Percentiles rank a stretch among this genome's conserved stretches.
These are phyloP conservation scores for Phylloporus sp. DNA, from an alignment of 768 basidiomycete species.

Conservation along the genomic window DNA sequence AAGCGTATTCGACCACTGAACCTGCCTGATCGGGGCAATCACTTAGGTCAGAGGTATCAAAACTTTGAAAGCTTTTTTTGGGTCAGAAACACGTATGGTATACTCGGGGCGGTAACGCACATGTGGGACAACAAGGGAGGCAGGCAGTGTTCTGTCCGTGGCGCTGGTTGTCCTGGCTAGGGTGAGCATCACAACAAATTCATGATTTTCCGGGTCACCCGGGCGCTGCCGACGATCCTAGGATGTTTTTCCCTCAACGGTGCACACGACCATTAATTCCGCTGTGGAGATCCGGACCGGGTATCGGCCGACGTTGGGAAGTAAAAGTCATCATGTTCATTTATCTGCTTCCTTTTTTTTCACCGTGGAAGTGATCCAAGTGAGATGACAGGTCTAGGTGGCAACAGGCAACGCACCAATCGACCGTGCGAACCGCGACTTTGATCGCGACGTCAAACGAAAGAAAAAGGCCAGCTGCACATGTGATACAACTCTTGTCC, in stretches of 20 bases:
- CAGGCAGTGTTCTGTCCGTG: background rate
- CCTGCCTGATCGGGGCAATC: background rate
- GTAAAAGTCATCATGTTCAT: background rate
- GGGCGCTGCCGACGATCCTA: background rate
- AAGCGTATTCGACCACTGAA: background rate
- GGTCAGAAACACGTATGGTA: too few species aligned
- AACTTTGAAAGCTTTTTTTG: background rate
- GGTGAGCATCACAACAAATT: background rate
- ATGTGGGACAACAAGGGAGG: background rate
- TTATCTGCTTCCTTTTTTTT: constrained; percentile 1
- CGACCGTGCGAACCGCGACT: background rate
- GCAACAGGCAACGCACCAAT: constrained; percentile 9
- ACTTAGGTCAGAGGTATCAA: background rate
- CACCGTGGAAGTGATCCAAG: background rate
- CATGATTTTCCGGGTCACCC: background rate
- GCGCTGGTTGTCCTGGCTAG: background rate
- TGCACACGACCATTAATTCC: background rate
- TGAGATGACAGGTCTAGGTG: background rate
- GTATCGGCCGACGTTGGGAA: background rate
- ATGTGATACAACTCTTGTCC: background rate
- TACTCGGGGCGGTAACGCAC: too few species aligned
- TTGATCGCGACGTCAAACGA: background rate
- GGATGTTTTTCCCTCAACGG: background rate
- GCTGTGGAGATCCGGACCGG: background rate
- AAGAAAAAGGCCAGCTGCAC: background rate